A percentile compares a stretch with the other conserved stretches of the same genome.
These are phyloP conservation scores for Plasmodium chabaudi DNA, from an alignment of 169 alveolate species.

Conservation along the genomic window DNA sequence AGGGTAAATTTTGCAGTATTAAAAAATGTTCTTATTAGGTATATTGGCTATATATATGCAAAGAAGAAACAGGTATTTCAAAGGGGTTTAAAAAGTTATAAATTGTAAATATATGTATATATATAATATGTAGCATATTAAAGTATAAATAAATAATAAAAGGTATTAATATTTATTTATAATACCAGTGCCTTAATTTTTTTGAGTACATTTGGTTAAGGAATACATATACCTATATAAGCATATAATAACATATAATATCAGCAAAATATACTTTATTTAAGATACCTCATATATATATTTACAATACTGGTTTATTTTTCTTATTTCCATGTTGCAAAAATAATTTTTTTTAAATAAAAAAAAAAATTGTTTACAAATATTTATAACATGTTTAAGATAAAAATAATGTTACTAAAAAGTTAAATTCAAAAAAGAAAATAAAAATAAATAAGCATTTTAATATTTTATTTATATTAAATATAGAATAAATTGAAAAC, in stretches of 20 bases:
- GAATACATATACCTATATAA: background rate
- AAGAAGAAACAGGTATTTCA: constrained; percentile 23
- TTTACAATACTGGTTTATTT: too few species aligned
- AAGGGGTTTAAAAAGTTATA: constrained; percentile 41
- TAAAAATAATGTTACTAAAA: background rate
- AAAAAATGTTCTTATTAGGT: background rate
- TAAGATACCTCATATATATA: too few species aligned
- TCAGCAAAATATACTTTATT: too few species aligned
- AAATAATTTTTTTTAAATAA: too few species aligned
- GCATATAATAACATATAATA: background rate
- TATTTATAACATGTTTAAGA: too few species aligned
- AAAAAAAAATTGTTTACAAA: too few species aligned
- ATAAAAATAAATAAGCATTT: too few species aligned
- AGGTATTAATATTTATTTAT: too few species aligned
- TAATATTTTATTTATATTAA: background rate
- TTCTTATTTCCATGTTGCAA: too few species aligned
- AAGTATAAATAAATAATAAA: background rate
- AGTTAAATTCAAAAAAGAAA: too few species aligned
- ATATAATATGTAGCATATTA: background rate
- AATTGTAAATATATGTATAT: constrained; percentile 16
- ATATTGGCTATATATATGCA: background rate
- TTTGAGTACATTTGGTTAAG: background rate
- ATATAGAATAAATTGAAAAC: constrained; percentile 3
- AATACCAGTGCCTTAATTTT: background rate
- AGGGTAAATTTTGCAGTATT: too few species aligned